Evolutionary conservation across 176 grass and related monocot genomes (phyloP), one percentile per base, ranked within the genome.

Genomic region (Avena insularis): DNA sequence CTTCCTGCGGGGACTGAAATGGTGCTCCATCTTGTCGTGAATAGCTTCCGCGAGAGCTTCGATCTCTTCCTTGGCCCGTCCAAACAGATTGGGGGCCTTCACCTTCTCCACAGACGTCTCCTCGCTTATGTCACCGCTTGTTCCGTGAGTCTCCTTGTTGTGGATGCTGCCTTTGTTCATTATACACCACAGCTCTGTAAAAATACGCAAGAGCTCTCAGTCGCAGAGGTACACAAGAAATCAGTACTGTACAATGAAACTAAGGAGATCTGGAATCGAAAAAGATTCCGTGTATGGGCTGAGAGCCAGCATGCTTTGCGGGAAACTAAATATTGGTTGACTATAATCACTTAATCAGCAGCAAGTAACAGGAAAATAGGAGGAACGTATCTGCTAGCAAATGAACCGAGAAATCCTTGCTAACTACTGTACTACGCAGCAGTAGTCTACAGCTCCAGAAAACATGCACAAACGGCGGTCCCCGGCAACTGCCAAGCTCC

Each of bases 51-150:
- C 64, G 33, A 94, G 49, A 23, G 95, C 92, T 36, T 97, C 92
- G 0, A 94, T 71, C 82, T 97, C 95, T 90, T 97, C 95, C 79
- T 94, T 94, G 77, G 89, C 91, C 89, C 91, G 73, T 77, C 91
- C 92, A 57, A 94, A 45, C 71, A 97, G 82, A 86, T 93, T 87
- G 29, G 92, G 92, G 12, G 40, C 95, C 89, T 88, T 94, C 27
- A 97, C 95, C 74, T 84, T 64, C 13, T 91, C 82, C 19, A 78
- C 71, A 35, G 92, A 72, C 0, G 92, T 91, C 2, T 82, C 68
- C 82, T 89, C 67, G 59, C 75, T 90, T 67, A 94, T 93, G 54
- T 90, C 69, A 4, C 47, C 68, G 78, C 89, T 94, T 60, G 43
- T 91, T 56, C 92, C 89, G n/a, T 97, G 95, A 36, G 89, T 93